Evolutionary conservation across 1,284 basidiomycete genomes (phyloP), one percentile per base, ranked within the genome.

Genomic region (Sanghuangporus weigelae): DNA sequence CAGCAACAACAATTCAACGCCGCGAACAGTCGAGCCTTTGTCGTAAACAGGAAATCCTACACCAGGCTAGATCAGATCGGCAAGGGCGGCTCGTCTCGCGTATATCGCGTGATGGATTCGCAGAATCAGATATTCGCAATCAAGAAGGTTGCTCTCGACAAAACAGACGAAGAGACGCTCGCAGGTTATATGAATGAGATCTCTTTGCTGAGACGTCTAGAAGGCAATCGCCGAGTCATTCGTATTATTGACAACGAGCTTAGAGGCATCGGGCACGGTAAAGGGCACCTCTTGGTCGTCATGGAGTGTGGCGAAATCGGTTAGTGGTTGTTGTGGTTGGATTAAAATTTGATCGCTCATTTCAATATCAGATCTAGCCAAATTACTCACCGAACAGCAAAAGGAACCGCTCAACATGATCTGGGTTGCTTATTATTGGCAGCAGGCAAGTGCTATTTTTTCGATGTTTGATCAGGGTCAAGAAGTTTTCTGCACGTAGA

Each of bases 101-200:
- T 97, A 21, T 97, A 89, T 74, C 90, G 93, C 35, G 94, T 96
- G 11, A 82, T 96, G 71, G 90, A 85, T 70, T 78, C 81, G 26
- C 78, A 81, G 57, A 90, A 90, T 71, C 87, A 91, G 70, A 81
- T 96, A 48, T 93, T 84, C 70, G 95, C 95, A 11, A 83, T 97
- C 72, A 97, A 97, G 73, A 86, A 90, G 44, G 95, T 97, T 19
- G 83, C 87, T 16, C 79, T 97, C 14, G 93, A 96, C 71, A 89
- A 88, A 70, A 88, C 88, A 5, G 95, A 97, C 68, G 74, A 83
- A 1, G 93, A 96, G 67, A 93, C 93, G 11, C 89, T 95, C 76
- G 84, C 82, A 62, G 90, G 92, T n/a, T 98, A 96, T 74, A 90
- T 92, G 81, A 96, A 97, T 73, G 95, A 98, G 77, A 97, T 97